Evolutionary conservation across 257 asterid species (phyloP).

Genomic region (Solanum rostratum): DNA sequence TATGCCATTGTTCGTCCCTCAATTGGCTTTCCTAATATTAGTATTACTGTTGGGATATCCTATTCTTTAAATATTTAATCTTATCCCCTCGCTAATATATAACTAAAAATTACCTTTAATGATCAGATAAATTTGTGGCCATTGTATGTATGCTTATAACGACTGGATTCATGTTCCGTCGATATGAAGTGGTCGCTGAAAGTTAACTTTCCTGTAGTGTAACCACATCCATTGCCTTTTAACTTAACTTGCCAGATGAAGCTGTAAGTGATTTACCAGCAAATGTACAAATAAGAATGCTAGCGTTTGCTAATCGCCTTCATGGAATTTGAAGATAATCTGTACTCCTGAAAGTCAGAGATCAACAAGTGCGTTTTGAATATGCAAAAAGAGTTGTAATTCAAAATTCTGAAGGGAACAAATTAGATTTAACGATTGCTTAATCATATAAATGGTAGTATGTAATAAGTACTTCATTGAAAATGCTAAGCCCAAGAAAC

Average conservation of each 20-base stretch:
- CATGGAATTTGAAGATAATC: neutral
- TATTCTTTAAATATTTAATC: no score
- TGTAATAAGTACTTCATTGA: neutral
- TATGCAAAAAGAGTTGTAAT: neutral
- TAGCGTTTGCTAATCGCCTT: neutral
- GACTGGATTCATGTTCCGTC: no score
- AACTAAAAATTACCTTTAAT: no score
- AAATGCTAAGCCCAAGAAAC: neutral
- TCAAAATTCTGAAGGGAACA: neutral
- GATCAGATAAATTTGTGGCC: no score
- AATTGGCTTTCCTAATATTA: no score
- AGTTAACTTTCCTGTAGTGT: no score
- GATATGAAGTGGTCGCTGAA: no score
- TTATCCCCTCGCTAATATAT: no score
- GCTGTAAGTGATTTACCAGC: neutral
- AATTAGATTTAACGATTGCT: neutral
- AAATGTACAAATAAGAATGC: neutral
- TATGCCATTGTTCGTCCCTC: no score
- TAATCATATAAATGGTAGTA: neutral
- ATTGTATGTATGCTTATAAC: no score
- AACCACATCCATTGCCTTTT: neutral
- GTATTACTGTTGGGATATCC: no score
- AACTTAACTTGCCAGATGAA: neutral
- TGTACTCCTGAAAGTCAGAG: neutral
- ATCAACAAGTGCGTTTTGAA: neutral